A percentile compares a stretch with the other conserved stretches of the same genome.
Evolutionary conservation across 2,329 filamentous ascomycete species (phyloP).

Genomic region (Aspergillus luchuensis): DNA sequence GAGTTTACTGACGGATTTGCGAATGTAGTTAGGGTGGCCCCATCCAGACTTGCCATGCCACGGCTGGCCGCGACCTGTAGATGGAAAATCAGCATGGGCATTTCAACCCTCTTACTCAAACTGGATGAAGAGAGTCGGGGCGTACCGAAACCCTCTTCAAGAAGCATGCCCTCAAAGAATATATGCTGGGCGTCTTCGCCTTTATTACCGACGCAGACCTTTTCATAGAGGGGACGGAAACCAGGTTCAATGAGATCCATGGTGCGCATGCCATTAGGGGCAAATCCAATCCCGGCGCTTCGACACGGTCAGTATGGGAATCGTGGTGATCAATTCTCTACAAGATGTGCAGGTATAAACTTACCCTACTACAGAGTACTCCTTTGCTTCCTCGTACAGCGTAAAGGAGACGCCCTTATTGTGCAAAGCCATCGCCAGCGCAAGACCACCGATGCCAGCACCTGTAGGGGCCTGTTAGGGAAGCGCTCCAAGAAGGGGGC

Average conservation of each 20-base stretch:
- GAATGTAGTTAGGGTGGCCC: conserved; percentile 18
- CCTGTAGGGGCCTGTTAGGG: not conserved
- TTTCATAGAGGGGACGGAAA: no score
- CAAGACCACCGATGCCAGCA: conserved; percentile 10
- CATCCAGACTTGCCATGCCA: conserved; percentile 17
- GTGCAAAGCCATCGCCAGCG: conserved; percentile 14
- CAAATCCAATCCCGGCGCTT: no score
- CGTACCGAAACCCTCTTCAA: not conserved
- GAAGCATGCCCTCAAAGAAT: no score
- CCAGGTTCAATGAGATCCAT: no score
- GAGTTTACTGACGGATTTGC: conserved; percentile 9
- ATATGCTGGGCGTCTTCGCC: no score
- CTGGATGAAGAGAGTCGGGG: no score
- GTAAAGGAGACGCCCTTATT: conserved; percentile 18
- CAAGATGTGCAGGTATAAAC: not conserved
- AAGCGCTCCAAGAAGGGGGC: no score
- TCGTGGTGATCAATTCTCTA: no score
- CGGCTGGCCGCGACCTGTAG: conserved; percentile 6
- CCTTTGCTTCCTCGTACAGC: conserved; percentile 17
- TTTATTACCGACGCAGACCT: no score
- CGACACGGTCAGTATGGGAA: no score
- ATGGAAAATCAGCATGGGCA: not conserved
- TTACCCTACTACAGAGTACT: conserved; percentile 19
- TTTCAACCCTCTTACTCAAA: no score
- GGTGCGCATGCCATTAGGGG: no score